Conservation (phyloP, 495 filamentous ascomycete species). For the Neurospora sp. region DNA sequence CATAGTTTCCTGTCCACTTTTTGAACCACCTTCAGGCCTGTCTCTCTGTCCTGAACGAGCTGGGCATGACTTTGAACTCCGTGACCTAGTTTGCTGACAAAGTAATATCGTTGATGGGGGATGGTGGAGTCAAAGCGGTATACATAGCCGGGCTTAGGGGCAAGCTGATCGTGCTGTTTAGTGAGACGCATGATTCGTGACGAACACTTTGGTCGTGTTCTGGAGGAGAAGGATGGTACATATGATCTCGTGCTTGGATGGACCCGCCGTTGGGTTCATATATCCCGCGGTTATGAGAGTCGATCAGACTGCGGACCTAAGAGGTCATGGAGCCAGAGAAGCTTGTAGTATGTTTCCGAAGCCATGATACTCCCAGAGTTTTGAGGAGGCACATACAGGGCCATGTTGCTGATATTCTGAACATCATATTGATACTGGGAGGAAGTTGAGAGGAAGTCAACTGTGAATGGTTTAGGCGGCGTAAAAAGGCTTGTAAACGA, state of each 20-base stretch:
- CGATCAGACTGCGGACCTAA: too few species aligned
- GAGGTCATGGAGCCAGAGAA: background rate
- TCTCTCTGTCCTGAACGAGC: background rate
- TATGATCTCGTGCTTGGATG: background rate
- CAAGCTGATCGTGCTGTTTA: background rate
- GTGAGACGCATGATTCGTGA: background rate
- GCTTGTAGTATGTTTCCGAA: background rate
- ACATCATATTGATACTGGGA: background rate
- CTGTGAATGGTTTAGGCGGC: background rate
- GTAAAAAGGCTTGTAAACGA: background rate
- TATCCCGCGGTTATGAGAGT: too few species aligned
- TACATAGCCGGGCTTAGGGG: background rate
- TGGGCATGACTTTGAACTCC: slow-evolving; percentile 5
- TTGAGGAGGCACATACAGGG: background rate
- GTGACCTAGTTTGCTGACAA: background rate
- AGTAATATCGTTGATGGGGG: background rate
- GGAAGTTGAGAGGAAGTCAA: background rate
- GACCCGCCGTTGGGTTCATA: background rate
- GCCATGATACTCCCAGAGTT: background rate
- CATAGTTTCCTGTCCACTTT: background rate
- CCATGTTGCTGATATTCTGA: background rate
- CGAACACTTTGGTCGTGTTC: background rate
- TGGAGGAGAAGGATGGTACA: background rate
- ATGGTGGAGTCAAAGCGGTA: slow-evolving; percentile 1
- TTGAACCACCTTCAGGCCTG: background rate